Base-by-base conservation (phyloP, 129 eudicot genomes). In the Flaveria sonorensis region DNA sequence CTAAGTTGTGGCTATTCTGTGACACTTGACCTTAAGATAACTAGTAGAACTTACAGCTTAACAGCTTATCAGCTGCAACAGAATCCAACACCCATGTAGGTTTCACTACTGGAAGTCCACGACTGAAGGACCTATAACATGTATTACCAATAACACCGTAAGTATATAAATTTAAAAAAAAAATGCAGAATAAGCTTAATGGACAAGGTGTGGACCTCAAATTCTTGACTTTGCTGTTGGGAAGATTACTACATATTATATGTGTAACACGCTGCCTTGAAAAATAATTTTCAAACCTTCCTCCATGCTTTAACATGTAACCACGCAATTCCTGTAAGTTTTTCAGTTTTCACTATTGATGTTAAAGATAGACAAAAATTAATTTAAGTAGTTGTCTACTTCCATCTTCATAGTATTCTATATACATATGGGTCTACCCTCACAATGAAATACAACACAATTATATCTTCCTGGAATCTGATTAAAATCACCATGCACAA, bases 231-330 rank as follows among this genome's bases (percentile, higher is more conserved):
- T 93, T 93, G 82, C 96, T 93, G 72, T 85, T 87, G 45, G 98
- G 97, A 78, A 93, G 98, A 72, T 93, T 93, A 57, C 98, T 90
- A 84, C 98, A 93, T 36, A 93, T 88, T 61, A 93, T 93, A 77
- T 93, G 98, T 76, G 97, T 93, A 13, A 93, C 98, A 68, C 81
- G 89, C 53, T 83, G 89, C 86, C 96, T 89, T 18, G 97, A 93
- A 83, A 93, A 93, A 74, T 93, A 93, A 73, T 93, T 93, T 76
- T 90, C 96, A 43, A 90, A 90, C n/a, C 87, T 89, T 6, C 98
- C 98, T 52, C 98, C 98, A 69, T 90, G 86, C 85, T 88, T 90
- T 78, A 90, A 40, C 98, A 93, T 90, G 86, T 85, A 93, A 46
- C 82, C 86, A 75, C 89, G 86, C 68, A 93, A 81, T 81, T 93